phyloP scores from a whole-genome alignment of 148 eudicot species.

The Tetragonia tetragonoides region DNA sequence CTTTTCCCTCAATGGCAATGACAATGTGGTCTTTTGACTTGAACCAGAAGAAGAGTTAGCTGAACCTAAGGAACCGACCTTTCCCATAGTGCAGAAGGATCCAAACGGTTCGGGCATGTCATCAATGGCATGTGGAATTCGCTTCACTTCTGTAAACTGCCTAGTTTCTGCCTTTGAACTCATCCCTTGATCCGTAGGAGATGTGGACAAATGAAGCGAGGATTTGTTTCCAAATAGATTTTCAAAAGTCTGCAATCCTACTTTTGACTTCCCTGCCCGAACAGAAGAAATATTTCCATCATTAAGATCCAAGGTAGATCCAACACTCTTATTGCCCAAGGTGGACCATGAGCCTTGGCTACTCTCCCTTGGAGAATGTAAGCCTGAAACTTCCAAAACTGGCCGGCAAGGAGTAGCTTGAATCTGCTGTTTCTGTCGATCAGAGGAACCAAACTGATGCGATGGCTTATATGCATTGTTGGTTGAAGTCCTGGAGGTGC shows the following conservation, averaged over 20 bases:
- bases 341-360: not conserved
- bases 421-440: not conserved
- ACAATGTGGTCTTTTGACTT: not conserved
- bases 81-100: not conserved
- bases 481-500: no score
- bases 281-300: not conserved
- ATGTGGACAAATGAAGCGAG: not conserved
- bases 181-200: not conserved
- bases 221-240: not conserved
- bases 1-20: no score
- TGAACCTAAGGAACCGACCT: not conserved
- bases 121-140: not conserved
- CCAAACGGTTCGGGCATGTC: not conserved
- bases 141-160: not conserved
- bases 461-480: not conserved
- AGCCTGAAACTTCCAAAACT: not conserved
- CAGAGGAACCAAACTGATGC: not conserved
- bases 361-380: not conserved
- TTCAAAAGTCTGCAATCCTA: not conserved
- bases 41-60: not conserved
- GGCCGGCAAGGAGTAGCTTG: not conserved
- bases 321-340: not conserved
- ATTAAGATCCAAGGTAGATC: not conserved
- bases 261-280: not conserved
- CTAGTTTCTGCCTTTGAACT: not conserved